Percentiles rank a stretch among this genome's conserved stretches.
Evolutionary conservation across 1,284 basidiomycete species (phyloP).

Genomic region (Cryptococcus amylolentus): DNA sequence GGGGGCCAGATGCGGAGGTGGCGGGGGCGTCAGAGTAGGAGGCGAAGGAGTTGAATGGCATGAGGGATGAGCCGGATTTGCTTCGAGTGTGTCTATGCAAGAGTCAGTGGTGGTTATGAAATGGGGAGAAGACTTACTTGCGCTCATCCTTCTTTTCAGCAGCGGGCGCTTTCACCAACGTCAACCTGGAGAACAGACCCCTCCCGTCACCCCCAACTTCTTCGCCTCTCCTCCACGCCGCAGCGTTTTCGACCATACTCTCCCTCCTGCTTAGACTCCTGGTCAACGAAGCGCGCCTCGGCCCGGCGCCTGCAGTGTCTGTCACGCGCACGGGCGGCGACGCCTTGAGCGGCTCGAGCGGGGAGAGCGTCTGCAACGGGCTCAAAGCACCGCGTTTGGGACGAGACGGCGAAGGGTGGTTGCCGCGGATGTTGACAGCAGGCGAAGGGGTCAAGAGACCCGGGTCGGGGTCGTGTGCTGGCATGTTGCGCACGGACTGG

Average conservation of each 20-base stretch:
- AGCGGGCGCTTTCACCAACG: constrained; percentile 45
- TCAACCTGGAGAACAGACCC: constrained; percentile 36
- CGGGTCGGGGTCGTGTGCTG: constrained; percentile 55
- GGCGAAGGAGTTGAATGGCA: constrained; percentile 23
- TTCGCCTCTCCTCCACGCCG: constrained; percentile 20
- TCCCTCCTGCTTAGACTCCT: constrained; percentile 32
- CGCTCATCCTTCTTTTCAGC: constrained; percentile 19
- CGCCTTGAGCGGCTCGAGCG: constrained; percentile 24
- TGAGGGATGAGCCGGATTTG: constrained; percentile 37
- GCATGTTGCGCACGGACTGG: not conserved
- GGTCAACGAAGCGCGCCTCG: constrained; percentile 27
- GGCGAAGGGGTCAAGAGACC: constrained; percentile 56
- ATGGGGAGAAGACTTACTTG: constrained; percentile 15
- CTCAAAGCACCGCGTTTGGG: constrained; percentile 37
- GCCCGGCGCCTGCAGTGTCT: constrained; percentile 3
- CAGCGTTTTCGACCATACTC: constrained; percentile 31
- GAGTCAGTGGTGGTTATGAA: not conserved
- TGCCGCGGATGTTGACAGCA: not conserved
- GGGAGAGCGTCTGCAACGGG: constrained; percentile 46
- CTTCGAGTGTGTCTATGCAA: constrained; percentile 23
- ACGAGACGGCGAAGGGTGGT: constrained; percentile 56
- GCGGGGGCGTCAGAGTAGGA: constrained; percentile 19
- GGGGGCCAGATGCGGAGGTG: constrained; percentile 31
- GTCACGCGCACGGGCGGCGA: constrained; percentile 3
- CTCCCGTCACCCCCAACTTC: constrained; percentile 14